Evolutionary conservation across 2,329 filamentous ascomycete genomes (phyloP), one percentile per base, ranked within the genome.

Genomic region (Hypocrella siamensis): DNA sequence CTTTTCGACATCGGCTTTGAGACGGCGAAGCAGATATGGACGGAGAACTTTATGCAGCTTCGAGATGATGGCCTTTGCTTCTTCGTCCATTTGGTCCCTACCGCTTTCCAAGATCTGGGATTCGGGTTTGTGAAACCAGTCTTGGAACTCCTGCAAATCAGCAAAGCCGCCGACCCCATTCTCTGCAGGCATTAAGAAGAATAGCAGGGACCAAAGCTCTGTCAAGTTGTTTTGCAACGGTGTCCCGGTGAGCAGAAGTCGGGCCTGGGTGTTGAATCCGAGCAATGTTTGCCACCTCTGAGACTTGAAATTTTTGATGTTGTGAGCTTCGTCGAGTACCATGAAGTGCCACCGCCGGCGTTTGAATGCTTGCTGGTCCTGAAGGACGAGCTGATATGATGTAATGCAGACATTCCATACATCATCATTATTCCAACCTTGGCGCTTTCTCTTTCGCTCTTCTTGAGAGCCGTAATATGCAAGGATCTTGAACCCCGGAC

Each of bases 251-350:
- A 98, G 65, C 1, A 98, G 60, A 9, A 98, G 69, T 21, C 90
- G 74, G 18, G 86, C 78, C 40, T 79, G 76, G 1, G 90, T 96
- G 45, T 92, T 88, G 59, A 98, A 92, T 0, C 81, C 90, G 16
- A 98, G 71, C 40, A 98, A 69, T 0, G 85, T 88, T 52, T 96
- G 90, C 86, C 90, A 98, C 40, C 88, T 69, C 52, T 94, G 86
- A 2, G 88, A 94, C 47, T 93, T 86, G 65, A 96, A 98, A 55
- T 98, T 98, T 50, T 98, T 96, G 66, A 98, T 98, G 57, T 98
- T 96, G 61, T 98, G 90, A 1, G 92, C 90, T 58, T 98, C 90
- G 44, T 98, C 90, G 2, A 98, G 70, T 40, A 98, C 86, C 71
- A 98, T 84, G 54, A 96, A 98, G 49, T 96, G 86, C 92, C 92